Percentiles rank a stretch among this genome's conserved stretches.
Evolutionary conservation across 345 rosid species (phyloP).

Genomic region (Citrus inodora): DNA sequence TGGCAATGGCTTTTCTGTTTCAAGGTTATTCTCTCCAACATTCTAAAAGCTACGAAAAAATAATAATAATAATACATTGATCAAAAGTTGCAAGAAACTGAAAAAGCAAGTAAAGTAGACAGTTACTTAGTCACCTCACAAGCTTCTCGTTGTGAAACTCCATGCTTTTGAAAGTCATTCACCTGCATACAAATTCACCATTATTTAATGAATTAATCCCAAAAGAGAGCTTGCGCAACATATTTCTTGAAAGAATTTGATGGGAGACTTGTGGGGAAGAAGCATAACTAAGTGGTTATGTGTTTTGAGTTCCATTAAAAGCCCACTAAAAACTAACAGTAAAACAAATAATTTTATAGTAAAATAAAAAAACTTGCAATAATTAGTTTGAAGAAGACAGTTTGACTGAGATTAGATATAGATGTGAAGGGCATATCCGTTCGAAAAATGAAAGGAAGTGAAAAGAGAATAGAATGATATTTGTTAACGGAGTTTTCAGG

Average conservation of each 20-base stretch:
- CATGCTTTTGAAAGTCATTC: slow-evolving; percentile 21
- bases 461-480: not conserved
- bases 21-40: slow-evolving; percentile 30
- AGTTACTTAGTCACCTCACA: slow-evolving; percentile 39
- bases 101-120: not conserved
- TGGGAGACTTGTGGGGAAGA: slow-evolving; percentile 4
- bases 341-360: not conserved
- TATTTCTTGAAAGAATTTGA: not conserved
- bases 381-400: not conserved
- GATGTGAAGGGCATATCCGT: slow-evolving; percentile 36
- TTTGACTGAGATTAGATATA: slow-evolving; percentile 17
- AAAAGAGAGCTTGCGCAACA: not conserved
- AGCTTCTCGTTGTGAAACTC: slow-evolving; percentile 44
- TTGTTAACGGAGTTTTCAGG: not conserved
- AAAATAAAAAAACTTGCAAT: not conserved
- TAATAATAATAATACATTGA: not conserved
- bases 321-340: slow-evolving; percentile 3
- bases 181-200: not conserved
- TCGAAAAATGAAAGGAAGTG: not conserved
- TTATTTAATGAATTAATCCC: not conserved
- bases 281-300: not conserved
- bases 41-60: slow-evolving; percentile 43
- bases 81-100: not conserved
- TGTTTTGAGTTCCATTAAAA: slow-evolving; percentile 33
- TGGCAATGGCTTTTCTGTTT: slow-evolving; percentile 44